Conservation (phyloP, 495 filamentous ascomycete genomes). For the Penicillium paxilli region DNA sequence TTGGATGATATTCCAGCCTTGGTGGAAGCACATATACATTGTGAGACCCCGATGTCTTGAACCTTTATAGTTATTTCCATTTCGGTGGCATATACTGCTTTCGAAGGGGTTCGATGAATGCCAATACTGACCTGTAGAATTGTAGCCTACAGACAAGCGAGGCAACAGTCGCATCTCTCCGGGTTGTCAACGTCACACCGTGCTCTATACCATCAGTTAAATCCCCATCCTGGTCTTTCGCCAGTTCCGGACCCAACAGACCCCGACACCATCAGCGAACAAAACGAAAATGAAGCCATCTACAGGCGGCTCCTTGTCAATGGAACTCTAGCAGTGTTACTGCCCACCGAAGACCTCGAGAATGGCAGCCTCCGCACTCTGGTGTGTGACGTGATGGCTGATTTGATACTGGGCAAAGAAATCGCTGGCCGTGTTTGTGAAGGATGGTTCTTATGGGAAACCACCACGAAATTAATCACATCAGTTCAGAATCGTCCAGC, state of each 20-base stretch:
- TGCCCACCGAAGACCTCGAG: conserved; percentile 90
- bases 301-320: conserved; percentile 83
- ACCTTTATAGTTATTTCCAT: conserved; percentile 9
- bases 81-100: neutral
- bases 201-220: conserved; percentile 79
- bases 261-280: conserved; percentile 52
- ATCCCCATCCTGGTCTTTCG: conserved; percentile 75
- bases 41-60: conserved; percentile 51
- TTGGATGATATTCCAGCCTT: conserved; percentile 88
- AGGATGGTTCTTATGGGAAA: conserved; percentile 83
- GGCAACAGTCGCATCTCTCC: conserved; percentile 50
- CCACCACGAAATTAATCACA: conserved; percentile 63
- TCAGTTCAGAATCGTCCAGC: conserved; percentile 27
- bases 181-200: conserved; percentile 43
- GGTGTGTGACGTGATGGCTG: conserved; percentile 80
- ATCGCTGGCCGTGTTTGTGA: conserved; percentile 77
- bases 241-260: conserved; percentile 64
- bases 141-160: conserved; percentile 54
- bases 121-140: conserved; percentile 11
- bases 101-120: neutral
- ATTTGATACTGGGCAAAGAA: conserved; percentile 77
- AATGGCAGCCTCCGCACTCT: conserved; percentile 80
- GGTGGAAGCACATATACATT: conserved; percentile 74
- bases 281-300: conserved; percentile 71
- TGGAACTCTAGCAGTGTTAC: conserved; percentile 72